Conservation (phyloP, 371 early-diverging fungal species). For the Apophysomyces sp. region DNA sequence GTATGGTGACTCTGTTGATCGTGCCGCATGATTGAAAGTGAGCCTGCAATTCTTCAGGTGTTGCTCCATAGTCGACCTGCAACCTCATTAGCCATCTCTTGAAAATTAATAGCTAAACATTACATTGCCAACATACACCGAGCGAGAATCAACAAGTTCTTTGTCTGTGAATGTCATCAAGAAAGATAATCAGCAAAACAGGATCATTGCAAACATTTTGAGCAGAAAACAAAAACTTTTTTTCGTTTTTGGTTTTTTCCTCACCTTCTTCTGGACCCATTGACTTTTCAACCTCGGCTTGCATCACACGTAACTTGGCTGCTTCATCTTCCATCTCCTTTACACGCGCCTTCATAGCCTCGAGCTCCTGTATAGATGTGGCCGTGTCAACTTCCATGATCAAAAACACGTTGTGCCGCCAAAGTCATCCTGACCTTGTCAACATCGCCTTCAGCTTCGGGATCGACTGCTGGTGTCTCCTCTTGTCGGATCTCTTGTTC, state of each 20-base stretch:
- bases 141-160: conserved; percentile 70
- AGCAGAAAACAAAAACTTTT: neutral
- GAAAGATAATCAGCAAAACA: neutral
- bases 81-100: neutral
- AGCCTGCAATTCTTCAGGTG: conserved; percentile 93
- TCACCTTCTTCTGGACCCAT: conserved; percentile 67
- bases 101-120: conserved; percentile 8
- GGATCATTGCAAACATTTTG: neutral
- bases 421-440: conserved; percentile 32
- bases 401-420: neutral
- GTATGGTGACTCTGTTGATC: conserved; percentile 95
- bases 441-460: conserved; percentile 24
- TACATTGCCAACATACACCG: conserved; percentile 93
- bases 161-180: neutral
- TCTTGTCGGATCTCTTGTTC: conserved; percentile 5
- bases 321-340: conserved; percentile 96
- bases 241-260: neutral
- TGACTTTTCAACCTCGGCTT: conserved; percentile 85
- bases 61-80: conserved; percentile 88
- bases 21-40: conserved; percentile 94
- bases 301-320: conserved; percentile 88
- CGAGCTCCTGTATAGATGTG: conserved; percentile 54
- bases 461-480: conserved; percentile 10
- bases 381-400: neutral
- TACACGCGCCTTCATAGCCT: conserved; percentile 86